Base-by-base conservation (phyloP, 2,329 filamentous ascomycete genomes). In the Colletotrichum acutatum region DNA sequence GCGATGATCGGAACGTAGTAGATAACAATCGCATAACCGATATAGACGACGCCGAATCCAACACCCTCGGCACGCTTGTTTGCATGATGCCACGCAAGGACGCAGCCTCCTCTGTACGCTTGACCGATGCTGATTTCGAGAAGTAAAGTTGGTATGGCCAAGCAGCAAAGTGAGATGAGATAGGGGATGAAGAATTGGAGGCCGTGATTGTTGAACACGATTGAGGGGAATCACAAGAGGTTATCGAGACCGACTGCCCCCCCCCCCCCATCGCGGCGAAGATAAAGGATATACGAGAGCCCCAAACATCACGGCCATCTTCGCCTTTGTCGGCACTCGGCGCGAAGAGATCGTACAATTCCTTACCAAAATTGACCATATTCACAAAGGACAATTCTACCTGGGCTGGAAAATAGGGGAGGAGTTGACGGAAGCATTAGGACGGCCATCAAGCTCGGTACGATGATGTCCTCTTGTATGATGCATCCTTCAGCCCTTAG, bases 121-220 rank as follows among this genome's bases (percentile, higher is more conserved):
- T 89, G 93, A 61, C 94, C 94, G 42, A 93, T 93, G 46, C 91
- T 92, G 62, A 89, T 87, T 74, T 90, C 87, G 28, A 90, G 83
- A 5, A 88, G 83, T 11, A 90, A 82, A 0, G 86, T 83, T 0
- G 88, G 88, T 22, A 90, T 89, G 14, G 87, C 88, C 52, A 90
- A 81, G 12, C 87, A 77, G 66, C 86, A 84, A 4, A 89, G 82
- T 0, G 87, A 86, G 8, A 89, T 78, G 12, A 88, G 74, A 70
- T 89, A 89, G 0, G 87, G 88, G 22, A 89, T 86, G 76, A 89
- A 90, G 86, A 86, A 90, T 72, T 90, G 88, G 0, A 89, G 80
- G 9, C 88, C 88, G 60, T 87, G 83, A 75, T 89, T 89, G 77
- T 88, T 88, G 82, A 88, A 90, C 1, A 89, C 84, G 34, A 88